Conservation (phyloP, 352 stramenopile genomes). For the Pythium pyrilobum region DNA sequence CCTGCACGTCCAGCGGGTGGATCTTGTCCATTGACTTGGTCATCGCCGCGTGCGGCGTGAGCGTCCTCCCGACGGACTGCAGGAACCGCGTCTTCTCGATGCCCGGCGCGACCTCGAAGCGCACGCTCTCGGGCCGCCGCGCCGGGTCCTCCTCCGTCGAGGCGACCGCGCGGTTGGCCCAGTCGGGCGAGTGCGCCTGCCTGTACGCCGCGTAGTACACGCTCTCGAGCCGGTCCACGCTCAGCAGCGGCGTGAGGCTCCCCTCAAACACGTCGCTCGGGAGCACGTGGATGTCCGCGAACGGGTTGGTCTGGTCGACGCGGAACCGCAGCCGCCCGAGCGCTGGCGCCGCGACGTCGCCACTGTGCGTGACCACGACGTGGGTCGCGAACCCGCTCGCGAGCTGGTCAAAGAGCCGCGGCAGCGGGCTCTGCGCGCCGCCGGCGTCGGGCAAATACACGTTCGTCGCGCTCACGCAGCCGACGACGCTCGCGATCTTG, state of each 20-base stretch:
- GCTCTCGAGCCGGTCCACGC: conserved; percentile 52
- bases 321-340: conserved; percentile 56
- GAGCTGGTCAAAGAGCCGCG: conserved; percentile 69
- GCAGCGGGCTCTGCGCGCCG: conserved; percentile 32
- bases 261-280: conserved; percentile 60
- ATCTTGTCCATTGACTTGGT: conserved; percentile 46
- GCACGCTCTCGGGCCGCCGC: conserved; percentile 24
- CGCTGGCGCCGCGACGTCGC: conserved; percentile 29
- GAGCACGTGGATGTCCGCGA: conserved; percentile 64
- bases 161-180: conserved; percentile 14
- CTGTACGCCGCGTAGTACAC: conserved; percentile 53
- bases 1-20: conserved; percentile 22
- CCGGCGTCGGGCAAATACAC: conserved; percentile 45
- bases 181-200: conserved; percentile 35
- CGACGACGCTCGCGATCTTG: conserved; percentile 45
- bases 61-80: conserved; percentile 28
- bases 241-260: conserved; percentile 43
- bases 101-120: conserved; percentile 39
- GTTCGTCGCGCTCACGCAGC: conserved; percentile 47
- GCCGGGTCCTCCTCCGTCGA: conserved; percentile 7
- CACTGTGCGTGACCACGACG: conserved; percentile 48
- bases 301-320: conserved; percentile 65
- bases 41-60: conserved; percentile 47
- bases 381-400: conserved; percentile 56
- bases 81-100: conserved; percentile 59